phyloP scores from a whole-genome alignment of 495 filamentous ascomycete species.

The Articulospora tetracladia region DNA sequence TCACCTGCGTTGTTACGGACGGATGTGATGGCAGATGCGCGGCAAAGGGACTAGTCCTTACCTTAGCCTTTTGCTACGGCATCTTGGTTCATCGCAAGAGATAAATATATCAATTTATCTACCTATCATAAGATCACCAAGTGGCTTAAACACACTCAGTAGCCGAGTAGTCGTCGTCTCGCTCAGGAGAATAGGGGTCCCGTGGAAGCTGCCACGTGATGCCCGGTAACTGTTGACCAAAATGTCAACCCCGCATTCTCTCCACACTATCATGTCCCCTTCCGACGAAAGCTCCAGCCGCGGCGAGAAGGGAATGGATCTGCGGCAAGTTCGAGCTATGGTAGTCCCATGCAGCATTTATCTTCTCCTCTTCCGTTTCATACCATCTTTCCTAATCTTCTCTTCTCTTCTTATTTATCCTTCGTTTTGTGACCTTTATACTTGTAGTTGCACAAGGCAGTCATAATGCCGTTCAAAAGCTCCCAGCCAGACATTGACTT shows the following conservation, averaged over 20 bases:
- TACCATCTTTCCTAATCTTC: background rate
- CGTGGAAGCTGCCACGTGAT: background rate
- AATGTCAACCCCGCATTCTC: background rate
- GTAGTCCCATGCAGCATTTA: background rate
- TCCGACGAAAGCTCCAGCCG: background rate
- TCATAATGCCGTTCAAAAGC: slow-evolving; percentile 22
- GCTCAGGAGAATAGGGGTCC: no score
- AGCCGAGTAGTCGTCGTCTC: no score
- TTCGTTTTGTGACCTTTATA: background rate
- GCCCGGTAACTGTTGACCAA: background rate
- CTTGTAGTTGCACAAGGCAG: background rate
- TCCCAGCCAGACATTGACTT: slow-evolving; percentile 26
- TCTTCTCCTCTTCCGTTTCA: background rate
- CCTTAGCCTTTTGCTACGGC: no score
- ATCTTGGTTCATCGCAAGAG: no score
- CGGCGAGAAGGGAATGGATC: background rate
- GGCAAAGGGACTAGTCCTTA: no score
- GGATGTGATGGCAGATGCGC: no score
- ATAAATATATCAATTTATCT: no score
- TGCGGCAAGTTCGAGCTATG: background rate
- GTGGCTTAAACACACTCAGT: no score
- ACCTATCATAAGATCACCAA: no score
- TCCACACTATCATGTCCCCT: background rate
- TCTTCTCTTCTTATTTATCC: background rate
- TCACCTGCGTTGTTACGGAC: no score